phyloP scores from a whole-genome alignment of 148 eudicot genomes.

The Polygonum maritimum region DNA sequence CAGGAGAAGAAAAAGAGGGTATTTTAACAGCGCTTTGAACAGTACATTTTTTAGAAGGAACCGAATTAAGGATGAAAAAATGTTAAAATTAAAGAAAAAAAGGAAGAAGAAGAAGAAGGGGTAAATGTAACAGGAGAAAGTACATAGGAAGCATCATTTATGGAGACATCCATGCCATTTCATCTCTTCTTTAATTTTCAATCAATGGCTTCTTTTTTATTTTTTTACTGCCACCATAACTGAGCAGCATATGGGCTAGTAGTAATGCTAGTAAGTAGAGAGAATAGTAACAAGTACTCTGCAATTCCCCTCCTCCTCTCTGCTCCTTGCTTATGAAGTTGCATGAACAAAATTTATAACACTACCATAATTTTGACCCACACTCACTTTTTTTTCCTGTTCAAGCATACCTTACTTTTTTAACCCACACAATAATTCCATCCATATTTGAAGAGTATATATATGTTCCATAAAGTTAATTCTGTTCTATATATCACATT shows the following conservation, averaged over 20 bases:
- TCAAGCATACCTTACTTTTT: not conserved
- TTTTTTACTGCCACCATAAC: not conserved
- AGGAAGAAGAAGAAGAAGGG: not conserved
- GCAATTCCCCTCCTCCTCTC: conserved; percentile 2
- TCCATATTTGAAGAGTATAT: too few species aligned
- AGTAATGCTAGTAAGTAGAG: conserved; percentile 8
- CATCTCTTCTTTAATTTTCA: not conserved
- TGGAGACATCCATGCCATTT: not conserved
- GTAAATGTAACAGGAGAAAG: conserved; percentile 1
- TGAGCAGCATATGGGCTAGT: conserved; percentile 11
- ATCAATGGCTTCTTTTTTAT: not conserved
- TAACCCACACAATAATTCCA: too few species aligned
- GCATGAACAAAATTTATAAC: not conserved
- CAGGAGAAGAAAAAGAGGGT: not conserved
- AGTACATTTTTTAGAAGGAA: not conserved
- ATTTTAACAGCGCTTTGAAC: not conserved
- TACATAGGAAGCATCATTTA: conserved; percentile 10
- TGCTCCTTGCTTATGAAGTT: not conserved
- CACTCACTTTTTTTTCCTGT: not conserved
- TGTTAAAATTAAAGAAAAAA: not conserved
- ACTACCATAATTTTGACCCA: not conserved
- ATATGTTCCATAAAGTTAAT: too few species aligned
- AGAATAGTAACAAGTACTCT: conserved; percentile 4
- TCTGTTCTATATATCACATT: too few species aligned
- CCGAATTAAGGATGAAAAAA: not conserved